Evolutionary conservation across 352 stramenopile species (phyloP), one percentile per base, ranked within the genome.

Genomic region (Phytopythium mirpurense): DNA sequence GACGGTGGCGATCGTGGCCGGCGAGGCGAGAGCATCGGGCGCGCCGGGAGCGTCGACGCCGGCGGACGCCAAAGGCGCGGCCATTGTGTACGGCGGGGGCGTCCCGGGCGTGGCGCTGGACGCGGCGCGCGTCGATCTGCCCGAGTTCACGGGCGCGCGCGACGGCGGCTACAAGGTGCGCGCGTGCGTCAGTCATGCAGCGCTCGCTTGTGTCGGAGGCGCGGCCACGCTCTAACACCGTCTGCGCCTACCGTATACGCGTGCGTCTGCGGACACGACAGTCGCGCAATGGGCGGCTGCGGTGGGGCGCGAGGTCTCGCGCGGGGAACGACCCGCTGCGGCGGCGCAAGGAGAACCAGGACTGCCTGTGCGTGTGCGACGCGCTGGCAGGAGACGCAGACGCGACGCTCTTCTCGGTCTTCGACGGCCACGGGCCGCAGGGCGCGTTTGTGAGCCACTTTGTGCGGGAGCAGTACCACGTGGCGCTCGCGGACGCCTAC

Each of bases 341-440:
- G n/a, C 75, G 82, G n/a, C 73, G 82, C 3, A 93, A 93, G 42
- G 79, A 93, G 61, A 93, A 93, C 60, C 82, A 93, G 57, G 82
- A 93, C 62, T 72, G 65, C 24, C 76, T 93, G 34, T 87, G 69
- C 36, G 67, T 93, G 18, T 70, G 62, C 47, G 79, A 90, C 44
- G 55, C 45, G 12, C 43, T 90, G 31, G 70, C 57, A 3, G 62
- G 77, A 5, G 76, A 87, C 37, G n/a, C 47, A 7, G 57, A 61
- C 44, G 47, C 68, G 16, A 86, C 73, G 43, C 82, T 90, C 42
- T 86, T 93, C 59, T 78, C 71, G 0, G 79, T 93, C 37, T 83
- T 90, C 43, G 83, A 93, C 65, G 83, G 83, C 37, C 83, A 90
- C 56, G 83, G 80, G 9, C 68, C 79, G 2, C 65, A 90, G 52